Base-by-base conservation (phyloP, 2,329 filamentous ascomycete species). In the Blastomyces gilchristii region DNA sequence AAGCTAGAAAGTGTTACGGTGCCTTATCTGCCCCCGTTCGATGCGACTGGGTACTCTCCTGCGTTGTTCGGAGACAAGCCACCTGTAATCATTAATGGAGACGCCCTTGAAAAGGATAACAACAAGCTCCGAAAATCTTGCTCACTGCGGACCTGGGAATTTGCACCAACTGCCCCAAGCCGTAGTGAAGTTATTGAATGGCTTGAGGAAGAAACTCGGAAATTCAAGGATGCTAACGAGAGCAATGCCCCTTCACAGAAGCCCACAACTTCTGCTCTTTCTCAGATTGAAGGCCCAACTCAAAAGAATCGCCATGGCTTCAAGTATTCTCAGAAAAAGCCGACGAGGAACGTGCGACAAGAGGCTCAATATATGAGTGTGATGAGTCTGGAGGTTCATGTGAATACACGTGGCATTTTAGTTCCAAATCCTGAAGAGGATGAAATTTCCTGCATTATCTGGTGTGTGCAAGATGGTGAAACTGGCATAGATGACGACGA, bases 291-390 rank as follows among this genome's bases (percentile, higher is more conserved):
- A 60, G 91, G 89, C 0, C 86, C 91, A 0, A 97, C 93, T 0
- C 92, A 93, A 61, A 88, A 83, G 71, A 89, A 90, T 69, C 87
- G 85, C 65, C 82, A 93, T 71, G 90, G 88, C 0, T 93, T 92
- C 79, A 94, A 92, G 72, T 96, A 89, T 73, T 91, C 88, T 0
- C 91, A 92, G 68, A 89, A 87, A 71, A 82, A 83, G 65, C 85
- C 86, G 67, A 87, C 87, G 1, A 89, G 87, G 0, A 91, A 86
- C 67, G 86, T 95, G 22, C 85, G 90, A 70, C 89, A 93, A 67
- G 90, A 95, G 73, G 86, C 85, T 2, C 89, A 94, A 68, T 96
- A 96, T 73, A 97, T 99, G 94, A 96, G 90, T 68, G 91, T 88
- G 22, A 92, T 99, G 90, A 95, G 91, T 68, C 76, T 99, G 7